Percentiles rank a stretch among this genome's conserved stretches.
phyloP scores from a whole-genome alignment of 371 early-diverging fungal species.

The Dipsacomyces acuminosporus region DNA sequence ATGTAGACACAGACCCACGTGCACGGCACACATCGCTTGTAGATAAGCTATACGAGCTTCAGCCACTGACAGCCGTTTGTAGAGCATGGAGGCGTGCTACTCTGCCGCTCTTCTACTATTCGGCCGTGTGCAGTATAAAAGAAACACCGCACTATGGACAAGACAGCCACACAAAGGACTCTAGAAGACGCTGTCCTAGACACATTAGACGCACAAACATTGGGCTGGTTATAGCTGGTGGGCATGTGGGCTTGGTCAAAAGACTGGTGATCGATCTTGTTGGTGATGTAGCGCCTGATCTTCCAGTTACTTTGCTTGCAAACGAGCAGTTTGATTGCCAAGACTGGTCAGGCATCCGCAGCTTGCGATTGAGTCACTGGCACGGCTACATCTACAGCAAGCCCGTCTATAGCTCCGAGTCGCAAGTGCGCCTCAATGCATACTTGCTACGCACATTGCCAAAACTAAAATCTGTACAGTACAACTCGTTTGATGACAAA shows the following conservation, averaged over 20 bases:
- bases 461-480: conserved; percentile 20
- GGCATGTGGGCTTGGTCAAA: conserved; percentile 11
- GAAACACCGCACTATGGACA: neutral
- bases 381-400: conserved; percentile 9
- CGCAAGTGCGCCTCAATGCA: conserved; percentile 20
- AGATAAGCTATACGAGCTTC: conserved; percentile 9
- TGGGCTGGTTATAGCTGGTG: conserved; percentile 14
- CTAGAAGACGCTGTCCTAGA: neutral
- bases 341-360: conserved; percentile 10
- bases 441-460: conserved; percentile 27
- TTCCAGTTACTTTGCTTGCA: conserved; percentile 11
- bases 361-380: conserved; percentile 18
- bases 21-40: conserved; percentile 2
- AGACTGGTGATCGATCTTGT: conserved; percentile 17
- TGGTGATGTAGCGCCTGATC: conserved; percentile 24
- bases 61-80: conserved; percentile 32
- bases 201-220: conserved; percentile 13
- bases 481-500: conserved; percentile 18
- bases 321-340: conserved; percentile 10
- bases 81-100: conserved; percentile 19
- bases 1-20: neutral
- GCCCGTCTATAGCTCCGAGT: conserved; percentile 7
- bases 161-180: neutral
- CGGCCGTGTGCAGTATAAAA: conserved; percentile 20
- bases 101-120: conserved; percentile 27